Conservation (phyloP, 306 rosid genomes). For the Styphnolobium japonicum region DNA sequence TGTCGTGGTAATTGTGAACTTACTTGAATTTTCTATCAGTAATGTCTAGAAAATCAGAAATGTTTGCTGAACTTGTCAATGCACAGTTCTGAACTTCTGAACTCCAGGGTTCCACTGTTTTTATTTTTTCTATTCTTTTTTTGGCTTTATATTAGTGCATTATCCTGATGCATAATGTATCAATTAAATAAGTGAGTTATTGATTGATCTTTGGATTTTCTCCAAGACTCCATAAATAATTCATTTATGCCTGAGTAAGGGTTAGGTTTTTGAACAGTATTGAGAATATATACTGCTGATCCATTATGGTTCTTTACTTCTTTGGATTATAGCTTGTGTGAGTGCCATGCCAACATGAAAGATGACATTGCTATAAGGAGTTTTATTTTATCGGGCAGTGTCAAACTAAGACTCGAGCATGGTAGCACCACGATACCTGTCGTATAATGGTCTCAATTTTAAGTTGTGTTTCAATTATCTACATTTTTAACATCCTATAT, state of each 20-base stretch:
- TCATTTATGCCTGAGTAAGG: not conserved
- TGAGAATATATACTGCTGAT: too few relatives aligned
- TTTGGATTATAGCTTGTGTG: not conserved
- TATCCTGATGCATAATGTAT: not conserved
- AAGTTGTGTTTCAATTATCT: too few relatives aligned
- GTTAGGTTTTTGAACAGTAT: not conserved
- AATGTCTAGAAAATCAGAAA: not conserved
- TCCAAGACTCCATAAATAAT: not conserved
- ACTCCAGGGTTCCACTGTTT: not conserved
- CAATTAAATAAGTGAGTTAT: not conserved
- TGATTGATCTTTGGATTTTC: not conserved
- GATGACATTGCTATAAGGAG: too few relatives aligned
- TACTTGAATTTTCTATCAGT: constrained; percentile 1
- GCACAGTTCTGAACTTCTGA: not conserved
- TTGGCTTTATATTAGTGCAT: not conserved
- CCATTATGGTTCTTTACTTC: not conserved
- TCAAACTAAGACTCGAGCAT: too few relatives aligned
- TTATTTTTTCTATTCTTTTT: too few relatives aligned
- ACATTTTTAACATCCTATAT: too few relatives aligned
- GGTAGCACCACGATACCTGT: too few relatives aligned
- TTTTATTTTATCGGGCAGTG: too few relatives aligned
- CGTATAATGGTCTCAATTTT: too few relatives aligned
- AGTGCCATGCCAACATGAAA: too few relatives aligned
- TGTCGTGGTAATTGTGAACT: constrained; percentile 54
- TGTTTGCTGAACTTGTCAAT: not conserved